These are phyloP conservation scores for Sphagnum fallax DNA, from an alignment of 228 moss, liverwort and hornwort species.

Conservation along the genomic window DNA sequence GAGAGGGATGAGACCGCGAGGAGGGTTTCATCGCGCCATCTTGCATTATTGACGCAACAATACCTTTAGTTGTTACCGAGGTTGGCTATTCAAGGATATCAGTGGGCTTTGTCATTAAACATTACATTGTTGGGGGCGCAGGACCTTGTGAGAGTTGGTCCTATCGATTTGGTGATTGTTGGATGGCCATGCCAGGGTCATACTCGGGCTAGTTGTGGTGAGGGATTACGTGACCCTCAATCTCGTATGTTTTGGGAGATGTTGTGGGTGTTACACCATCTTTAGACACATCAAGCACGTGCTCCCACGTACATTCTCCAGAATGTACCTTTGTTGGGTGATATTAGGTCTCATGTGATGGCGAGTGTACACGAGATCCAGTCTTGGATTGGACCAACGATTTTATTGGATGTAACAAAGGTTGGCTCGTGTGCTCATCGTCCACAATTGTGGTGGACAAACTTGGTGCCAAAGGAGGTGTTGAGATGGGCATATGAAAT, in stretches of 20 bases:
- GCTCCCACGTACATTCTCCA: background rate
- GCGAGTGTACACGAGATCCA: background rate
- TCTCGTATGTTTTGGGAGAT: background rate
- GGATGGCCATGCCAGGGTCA: background rate
- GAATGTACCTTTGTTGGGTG: background rate
- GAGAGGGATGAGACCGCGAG: background rate
- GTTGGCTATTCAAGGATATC: background rate
- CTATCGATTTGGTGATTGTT: background rate
- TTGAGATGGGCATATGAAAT: background rate
- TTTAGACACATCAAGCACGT: background rate
- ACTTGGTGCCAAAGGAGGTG: background rate
- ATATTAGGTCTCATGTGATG: background rate
- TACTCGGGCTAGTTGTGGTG: background rate
- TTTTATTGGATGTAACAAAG: background rate
- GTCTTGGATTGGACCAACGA: background rate
- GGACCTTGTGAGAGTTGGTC: background rate
- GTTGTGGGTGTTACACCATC: background rate
- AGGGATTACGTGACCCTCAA: background rate
- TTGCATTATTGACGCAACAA: background rate
- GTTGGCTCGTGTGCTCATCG: background rate
- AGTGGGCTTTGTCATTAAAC: background rate
- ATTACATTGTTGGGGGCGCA: background rate
- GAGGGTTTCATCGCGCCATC: background rate
- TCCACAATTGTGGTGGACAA: slow-evolving; percentile 5
- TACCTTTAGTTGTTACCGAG: background rate